phyloP scores from a whole-genome alignment of 371 early-diverging fungal species.

The Batkoa obscura region DNA sequence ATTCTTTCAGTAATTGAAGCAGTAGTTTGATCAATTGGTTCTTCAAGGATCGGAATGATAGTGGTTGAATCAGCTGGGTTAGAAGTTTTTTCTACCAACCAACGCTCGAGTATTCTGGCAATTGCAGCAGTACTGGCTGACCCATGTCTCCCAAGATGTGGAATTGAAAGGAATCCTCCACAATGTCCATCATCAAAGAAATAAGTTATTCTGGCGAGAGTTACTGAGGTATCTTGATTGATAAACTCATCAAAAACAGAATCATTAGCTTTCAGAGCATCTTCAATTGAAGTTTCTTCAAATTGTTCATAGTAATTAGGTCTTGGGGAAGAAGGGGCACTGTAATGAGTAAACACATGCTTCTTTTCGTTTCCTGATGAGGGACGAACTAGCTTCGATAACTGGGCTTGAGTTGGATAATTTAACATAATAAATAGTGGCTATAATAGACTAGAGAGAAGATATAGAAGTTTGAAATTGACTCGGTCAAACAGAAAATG shows the following conservation, averaged over 20 bases:
- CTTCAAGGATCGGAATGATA: slow-evolving; percentile 7
- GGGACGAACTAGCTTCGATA: too few species aligned
- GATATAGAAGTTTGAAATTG: too few species aligned
- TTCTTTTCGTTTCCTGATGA: background rate
- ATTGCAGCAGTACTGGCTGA: background rate
- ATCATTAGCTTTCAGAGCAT: background rate
- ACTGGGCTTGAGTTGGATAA: too few species aligned
- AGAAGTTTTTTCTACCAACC: slow-evolving; percentile 5
- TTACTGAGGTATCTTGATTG: background rate
- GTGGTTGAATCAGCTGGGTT: background rate
- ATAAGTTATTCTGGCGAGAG: background rate
- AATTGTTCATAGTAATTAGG: background rate
- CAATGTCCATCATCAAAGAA: slow-evolving; percentile 7
- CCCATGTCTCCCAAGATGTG: slow-evolving; percentile 2
- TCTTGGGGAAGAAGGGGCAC: slow-evolving; percentile 4
- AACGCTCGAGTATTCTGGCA: slow-evolving; percentile 3
- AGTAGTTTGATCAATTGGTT: background rate
- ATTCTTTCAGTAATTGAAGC: background rate
- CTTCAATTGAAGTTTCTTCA: background rate
- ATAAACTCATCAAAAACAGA: background rate
- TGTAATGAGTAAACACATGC: slow-evolving; percentile 1
- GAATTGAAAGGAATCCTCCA: slow-evolving; percentile 6
- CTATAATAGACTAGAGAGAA: too few species aligned
- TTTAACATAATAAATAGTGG: too few species aligned
- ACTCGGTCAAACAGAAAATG: too few species aligned